phyloP scores from a whole-genome alignment of 164 flowering plant genomes.

The Stephania yunnanensis region DNA sequence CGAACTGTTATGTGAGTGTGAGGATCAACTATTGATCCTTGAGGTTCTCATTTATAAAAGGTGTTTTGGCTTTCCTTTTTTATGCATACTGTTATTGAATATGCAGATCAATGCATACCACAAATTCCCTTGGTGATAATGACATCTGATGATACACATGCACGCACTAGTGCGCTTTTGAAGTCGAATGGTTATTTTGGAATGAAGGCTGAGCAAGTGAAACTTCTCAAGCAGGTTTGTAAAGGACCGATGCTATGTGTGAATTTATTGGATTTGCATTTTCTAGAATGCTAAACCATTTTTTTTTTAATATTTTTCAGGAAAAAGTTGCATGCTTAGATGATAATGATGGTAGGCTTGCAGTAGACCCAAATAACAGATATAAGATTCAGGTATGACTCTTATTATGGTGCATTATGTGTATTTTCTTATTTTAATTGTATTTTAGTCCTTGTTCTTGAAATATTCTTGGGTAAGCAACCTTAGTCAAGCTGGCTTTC shows the following conservation, averaged over 20 bases:
- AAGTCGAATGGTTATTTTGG: constrained; percentile 90
- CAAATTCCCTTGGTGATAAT: constrained; percentile 85
- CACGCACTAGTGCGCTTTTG: constrained; percentile 59
- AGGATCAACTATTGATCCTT: background rate
- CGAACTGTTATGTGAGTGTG: background rate
- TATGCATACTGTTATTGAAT: constrained; percentile 9
- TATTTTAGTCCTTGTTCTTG: background rate
- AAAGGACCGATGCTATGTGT: background rate
- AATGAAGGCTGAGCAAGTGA: constrained; percentile 79
- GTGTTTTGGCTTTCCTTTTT: constrained; percentile 5
- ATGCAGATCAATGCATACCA: constrained; percentile 43
- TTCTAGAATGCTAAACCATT: background rate
- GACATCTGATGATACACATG: constrained; percentile 98
- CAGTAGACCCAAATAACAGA: constrained; percentile 71
- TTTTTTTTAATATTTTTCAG: constrained; percentile 31
- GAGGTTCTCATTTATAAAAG: background rate
- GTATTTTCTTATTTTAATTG: background rate
- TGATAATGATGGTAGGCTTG: constrained; percentile 95
- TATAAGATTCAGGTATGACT: constrained; percentile 76
- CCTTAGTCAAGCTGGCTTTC: constrained; percentile 1
- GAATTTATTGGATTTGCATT: background rate
- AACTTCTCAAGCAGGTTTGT: constrained; percentile 86
- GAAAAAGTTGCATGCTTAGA: constrained; percentile 97
- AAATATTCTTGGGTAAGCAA: background rate
- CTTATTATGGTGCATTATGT: background rate